These are phyloP conservation scores for Morella rubra DNA, from an alignment of 306 rosid species.

Conservation along the genomic window DNA sequence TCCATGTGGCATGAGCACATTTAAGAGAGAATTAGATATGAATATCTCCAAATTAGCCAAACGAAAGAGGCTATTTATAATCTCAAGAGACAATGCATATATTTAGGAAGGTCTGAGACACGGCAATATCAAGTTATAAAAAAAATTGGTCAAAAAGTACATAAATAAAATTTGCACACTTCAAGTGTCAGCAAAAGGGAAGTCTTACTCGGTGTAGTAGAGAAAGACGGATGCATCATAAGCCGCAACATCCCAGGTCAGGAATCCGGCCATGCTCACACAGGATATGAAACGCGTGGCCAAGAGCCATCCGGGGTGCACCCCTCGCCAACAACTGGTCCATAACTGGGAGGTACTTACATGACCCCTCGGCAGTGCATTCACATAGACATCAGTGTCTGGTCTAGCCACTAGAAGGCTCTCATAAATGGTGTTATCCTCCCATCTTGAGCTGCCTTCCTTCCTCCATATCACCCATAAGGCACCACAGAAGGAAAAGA, in stretches of 20 bases:
- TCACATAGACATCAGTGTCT: slow-evolving; percentile 30
- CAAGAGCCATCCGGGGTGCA: slow-evolving; percentile 60
- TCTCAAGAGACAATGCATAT: not conserved
- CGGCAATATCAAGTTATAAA: not conserved
- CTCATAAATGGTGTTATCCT: slow-evolving; percentile 38
- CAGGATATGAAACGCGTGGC: slow-evolving; percentile 48
- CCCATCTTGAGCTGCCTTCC: slow-evolving; percentile 36
- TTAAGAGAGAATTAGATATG: not conserved
- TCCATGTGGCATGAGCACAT: not conserved
- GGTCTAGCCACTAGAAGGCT: slow-evolving; percentile 46
- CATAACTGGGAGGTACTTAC: slow-evolving; percentile 49
- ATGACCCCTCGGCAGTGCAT: slow-evolving; percentile 42
- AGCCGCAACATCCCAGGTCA: slow-evolving; percentile 40
- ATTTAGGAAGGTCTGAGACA: not conserved
- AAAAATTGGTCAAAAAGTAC: not conserved
- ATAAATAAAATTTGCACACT: not conserved
- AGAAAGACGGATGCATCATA: slow-evolving; percentile 49
- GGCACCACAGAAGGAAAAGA: slow-evolving; percentile 36
- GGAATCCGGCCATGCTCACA: slow-evolving; percentile 36
- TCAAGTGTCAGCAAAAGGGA: not conserved
- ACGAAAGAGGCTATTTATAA: not conserved
- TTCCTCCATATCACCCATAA: slow-evolving; percentile 52
- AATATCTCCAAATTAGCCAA: not conserved
- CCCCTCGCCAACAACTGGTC: slow-evolving; percentile 68
- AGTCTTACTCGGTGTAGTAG: slow-evolving; percentile 71